A percentile compares a stretch with the other conserved stretches of the same genome.
Evolutionary conservation across 164 flowering plant species (phyloP).

Genomic region (Stephania yunnanensis): DNA sequence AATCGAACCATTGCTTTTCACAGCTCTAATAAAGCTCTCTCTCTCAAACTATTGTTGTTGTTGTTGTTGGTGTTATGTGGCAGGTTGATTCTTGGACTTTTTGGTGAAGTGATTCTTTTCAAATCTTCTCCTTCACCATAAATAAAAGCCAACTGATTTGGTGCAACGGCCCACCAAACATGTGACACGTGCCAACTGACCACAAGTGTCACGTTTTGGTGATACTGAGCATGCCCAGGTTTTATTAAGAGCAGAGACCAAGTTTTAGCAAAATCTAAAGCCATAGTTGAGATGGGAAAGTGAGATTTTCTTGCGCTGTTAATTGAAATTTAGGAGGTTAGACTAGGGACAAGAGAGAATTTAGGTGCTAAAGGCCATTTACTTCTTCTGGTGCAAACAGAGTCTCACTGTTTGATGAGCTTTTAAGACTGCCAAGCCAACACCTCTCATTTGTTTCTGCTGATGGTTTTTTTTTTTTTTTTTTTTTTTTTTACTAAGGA

Average conservation of each 20-base stretch:
- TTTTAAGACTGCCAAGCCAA: not conserved
- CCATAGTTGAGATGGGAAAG: not conserved
- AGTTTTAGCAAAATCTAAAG: not conserved
- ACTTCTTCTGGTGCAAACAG: slow-evolving; percentile 8
- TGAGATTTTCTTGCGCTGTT: not conserved
- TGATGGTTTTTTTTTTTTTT: not conserved
- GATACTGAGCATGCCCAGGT: not conserved
- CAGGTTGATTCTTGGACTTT: no score
- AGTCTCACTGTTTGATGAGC: not conserved
- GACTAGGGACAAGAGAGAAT: slow-evolving; percentile 5
- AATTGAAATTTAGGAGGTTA: not conserved
- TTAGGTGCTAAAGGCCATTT: slow-evolving; percentile 9
- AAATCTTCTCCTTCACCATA: not conserved
- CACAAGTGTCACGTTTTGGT: not conserved
- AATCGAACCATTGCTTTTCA: not conserved
- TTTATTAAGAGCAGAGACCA: not conserved
- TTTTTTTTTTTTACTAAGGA: no score
- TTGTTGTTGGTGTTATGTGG: no score
- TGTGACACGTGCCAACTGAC: not conserved
- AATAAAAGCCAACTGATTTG: not conserved
- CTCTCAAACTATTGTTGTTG: not conserved
- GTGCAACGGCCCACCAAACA: slow-evolving; percentile 3
- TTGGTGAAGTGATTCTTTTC: no score
- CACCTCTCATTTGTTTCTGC: not conserved
- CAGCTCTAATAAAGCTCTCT: not conserved